A percentile compares a stretch with the other conserved stretches of the same genome.
These are phyloP conservation scores for Coprinopsis sp. DNA, from an alignment of 768 basidiomycete species.

Conservation along the genomic window DNA sequence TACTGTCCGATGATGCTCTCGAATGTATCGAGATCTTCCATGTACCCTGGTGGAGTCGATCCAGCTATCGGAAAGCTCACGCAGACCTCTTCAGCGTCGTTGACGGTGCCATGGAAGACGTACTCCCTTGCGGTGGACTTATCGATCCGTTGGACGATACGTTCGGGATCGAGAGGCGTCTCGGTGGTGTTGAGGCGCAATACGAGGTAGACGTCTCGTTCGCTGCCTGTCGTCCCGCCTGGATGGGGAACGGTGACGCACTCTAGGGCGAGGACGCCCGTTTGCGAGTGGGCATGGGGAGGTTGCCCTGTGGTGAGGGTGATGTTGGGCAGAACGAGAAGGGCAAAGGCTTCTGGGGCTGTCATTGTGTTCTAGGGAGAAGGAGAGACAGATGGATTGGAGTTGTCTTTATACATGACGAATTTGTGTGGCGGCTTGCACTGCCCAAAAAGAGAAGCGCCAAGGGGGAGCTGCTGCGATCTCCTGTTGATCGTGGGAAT, in stretches of 20 bases:
- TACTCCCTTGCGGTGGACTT: conserved; percentile 36
- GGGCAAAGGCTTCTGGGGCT: conserved; percentile 50
- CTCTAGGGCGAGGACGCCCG: conserved; percentile 51
- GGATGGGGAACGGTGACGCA: conserved; percentile 52
- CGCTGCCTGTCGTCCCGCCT: conserved; percentile 24
- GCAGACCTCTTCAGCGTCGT: conserved; percentile 32
- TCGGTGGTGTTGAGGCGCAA: conserved; percentile 53
- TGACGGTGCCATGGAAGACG: conserved; percentile 36
- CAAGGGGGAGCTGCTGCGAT: no score
- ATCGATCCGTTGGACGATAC: conserved; percentile 38
- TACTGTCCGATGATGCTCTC: conserved; percentile 68
- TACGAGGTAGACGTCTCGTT: conserved; percentile 64
- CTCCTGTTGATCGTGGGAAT: background rate
- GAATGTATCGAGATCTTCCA: conserved; percentile 58
- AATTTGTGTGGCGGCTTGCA: no score
- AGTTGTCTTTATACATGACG: no score
- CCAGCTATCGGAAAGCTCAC: conserved; percentile 30
- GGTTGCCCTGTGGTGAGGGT: conserved; percentile 31
- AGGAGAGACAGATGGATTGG: background rate
- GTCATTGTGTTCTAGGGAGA: background rate
- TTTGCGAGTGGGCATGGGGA: no score
- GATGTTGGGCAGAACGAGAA: conserved; percentile 50
- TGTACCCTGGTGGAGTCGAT: conserved; percentile 28
- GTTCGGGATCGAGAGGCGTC: conserved; percentile 54
- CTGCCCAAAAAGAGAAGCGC: no score